These are phyloP conservation scores for Globisporangium yorkense DNA, from an alignment of 352 stramenopile species.

Conservation along the genomic window DNA sequence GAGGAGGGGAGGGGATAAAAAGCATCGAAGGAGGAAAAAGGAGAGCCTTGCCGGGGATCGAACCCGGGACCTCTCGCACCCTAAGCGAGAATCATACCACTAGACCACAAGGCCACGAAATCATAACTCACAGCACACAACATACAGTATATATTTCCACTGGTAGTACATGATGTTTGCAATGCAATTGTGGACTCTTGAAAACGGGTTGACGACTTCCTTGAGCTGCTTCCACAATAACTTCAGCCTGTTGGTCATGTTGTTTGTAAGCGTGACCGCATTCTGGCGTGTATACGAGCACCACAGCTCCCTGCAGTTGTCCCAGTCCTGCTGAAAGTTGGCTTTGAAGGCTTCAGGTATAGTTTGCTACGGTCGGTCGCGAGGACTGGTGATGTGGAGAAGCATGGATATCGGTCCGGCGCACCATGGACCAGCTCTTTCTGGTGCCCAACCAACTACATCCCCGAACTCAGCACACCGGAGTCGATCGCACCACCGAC, in stretches of 20 bases:
- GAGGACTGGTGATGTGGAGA: too few relatives aligned
- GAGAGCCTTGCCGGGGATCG: too few relatives aligned
- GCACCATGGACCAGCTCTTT: too few relatives aligned
- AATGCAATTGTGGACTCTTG: constrained; percentile 2
- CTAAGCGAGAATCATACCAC: too few relatives aligned
- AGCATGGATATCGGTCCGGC: background rate
- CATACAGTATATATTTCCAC: too few relatives aligned
- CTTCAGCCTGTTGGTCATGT: constrained; percentile 25
- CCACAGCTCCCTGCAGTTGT: constrained; percentile 10
- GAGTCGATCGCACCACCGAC: background rate
- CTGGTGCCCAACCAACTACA: too few relatives aligned
- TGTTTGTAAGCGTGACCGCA: constrained; percentile 16
- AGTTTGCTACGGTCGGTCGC: too few relatives aligned
- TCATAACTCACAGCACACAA: too few relatives aligned
- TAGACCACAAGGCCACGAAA: too few relatives aligned
- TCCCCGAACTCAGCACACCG: background rate
- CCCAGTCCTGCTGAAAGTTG: constrained; percentile 23
- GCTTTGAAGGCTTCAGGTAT: constrained; percentile 5
- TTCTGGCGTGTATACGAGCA: constrained; percentile 13
- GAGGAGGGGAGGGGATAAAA: too few relatives aligned
- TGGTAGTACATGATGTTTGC: background rate
- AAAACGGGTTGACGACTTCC: constrained; percentile 10
- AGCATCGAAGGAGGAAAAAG: too few relatives aligned
- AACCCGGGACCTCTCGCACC: too few relatives aligned
- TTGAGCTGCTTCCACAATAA: constrained; percentile 23